Percentiles rank a stretch among this genome's conserved stretches.
These are phyloP conservation scores for Cicer yamashitae DNA, from an alignment of 306 rosid genomes.

Conservation along the genomic window DNA sequence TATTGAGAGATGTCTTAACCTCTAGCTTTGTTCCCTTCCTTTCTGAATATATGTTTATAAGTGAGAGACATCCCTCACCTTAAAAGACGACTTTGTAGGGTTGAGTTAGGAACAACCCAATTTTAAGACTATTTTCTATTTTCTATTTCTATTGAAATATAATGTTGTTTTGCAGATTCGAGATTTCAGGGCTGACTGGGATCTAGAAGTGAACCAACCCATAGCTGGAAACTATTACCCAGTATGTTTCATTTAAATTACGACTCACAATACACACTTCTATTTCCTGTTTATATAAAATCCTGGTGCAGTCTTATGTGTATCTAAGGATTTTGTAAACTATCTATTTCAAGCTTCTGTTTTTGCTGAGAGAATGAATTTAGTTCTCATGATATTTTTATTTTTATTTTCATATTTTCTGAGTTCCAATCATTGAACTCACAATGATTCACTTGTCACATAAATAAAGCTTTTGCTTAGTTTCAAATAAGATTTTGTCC, in stretches of 20 bases:
- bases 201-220: slow-evolving; percentile 82
- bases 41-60: not conserved
- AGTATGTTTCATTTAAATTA: slow-evolving; percentile 54
- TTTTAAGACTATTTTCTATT: not conserved
- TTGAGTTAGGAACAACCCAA: no score
- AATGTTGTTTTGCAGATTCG: slow-evolving; percentile 61
- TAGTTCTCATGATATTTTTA: slow-evolving; percentile 11
- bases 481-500: slow-evolving; percentile 35
- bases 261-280: not conserved
- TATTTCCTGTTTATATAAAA: slow-evolving; percentile 22
- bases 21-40: not conserved
- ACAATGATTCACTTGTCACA: slow-evolving; percentile 29
- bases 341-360: slow-evolving; percentile 10
- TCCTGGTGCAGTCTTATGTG: not conserved
- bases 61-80: no score
- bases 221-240: slow-evolving; percentile 94
- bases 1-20: not conserved
- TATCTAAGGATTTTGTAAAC: slow-evolving; percentile 27
- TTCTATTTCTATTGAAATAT: slow-evolving; percentile 3
- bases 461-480: slow-evolving; percentile 22
- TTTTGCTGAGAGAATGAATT: slow-evolving; percentile 27
- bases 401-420: slow-evolving; percentile 7
- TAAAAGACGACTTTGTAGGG: no score
- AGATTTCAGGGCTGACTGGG: slow-evolving; percentile 85
- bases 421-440: slow-evolving; percentile 31